Evolutionary conservation across 2,329 filamentous ascomycete genomes (phyloP).

Genomic region (Torrubiellomyces zombiae): DNA sequence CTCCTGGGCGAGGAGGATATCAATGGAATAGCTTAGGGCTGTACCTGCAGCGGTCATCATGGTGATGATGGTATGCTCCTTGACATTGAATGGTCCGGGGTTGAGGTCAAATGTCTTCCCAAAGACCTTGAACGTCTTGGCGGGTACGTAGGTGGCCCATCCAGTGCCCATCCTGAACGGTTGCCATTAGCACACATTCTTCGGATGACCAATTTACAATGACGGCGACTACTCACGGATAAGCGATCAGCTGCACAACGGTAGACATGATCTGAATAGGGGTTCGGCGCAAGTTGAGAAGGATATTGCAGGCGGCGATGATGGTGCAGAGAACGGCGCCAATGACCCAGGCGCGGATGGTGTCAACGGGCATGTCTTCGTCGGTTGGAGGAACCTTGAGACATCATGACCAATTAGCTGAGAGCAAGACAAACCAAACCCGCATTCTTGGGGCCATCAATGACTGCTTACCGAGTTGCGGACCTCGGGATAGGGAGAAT

Average conservation of each 20-base stretch:
- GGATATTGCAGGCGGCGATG: slow-evolving; percentile 38
- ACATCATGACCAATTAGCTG: background rate
- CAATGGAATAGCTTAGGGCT: slow-evolving; percentile 17
- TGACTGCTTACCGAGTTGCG: slow-evolving; percentile 10
- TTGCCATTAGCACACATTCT: too few relatives aligned
- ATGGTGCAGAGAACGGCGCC: slow-evolving; percentile 40
- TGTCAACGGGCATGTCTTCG: slow-evolving; percentile 37
- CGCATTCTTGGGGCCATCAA: too few relatives aligned
- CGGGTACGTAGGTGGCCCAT: slow-evolving; percentile 17
- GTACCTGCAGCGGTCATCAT: slow-evolving; percentile 24
- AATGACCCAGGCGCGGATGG: slow-evolving; percentile 42
- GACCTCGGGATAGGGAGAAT: slow-evolving; percentile 23
- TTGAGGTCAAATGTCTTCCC: slow-evolving; percentile 18
- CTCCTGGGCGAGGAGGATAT: slow-evolving; percentile 25
- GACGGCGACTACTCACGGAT: slow-evolving; percentile 23
- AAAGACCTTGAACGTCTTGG: slow-evolving; percentile 14
- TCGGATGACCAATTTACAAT: too few relatives aligned
- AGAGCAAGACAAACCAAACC: too few relatives aligned
- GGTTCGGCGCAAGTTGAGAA: slow-evolving; percentile 32
- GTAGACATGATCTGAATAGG: slow-evolving; percentile 34
- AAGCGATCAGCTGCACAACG: slow-evolving; percentile 37
- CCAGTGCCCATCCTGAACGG: slow-evolving; percentile 11
- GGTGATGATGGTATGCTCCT: slow-evolving; percentile 32
- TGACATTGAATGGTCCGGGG: slow-evolving; percentile 25
- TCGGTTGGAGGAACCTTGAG: slow-evolving; percentile 23